These are phyloP conservation scores for Golovinomyces cichoracearum DNA, from an alignment of 2,329 filamentous ascomycete genomes.

Conservation along the genomic window DNA sequence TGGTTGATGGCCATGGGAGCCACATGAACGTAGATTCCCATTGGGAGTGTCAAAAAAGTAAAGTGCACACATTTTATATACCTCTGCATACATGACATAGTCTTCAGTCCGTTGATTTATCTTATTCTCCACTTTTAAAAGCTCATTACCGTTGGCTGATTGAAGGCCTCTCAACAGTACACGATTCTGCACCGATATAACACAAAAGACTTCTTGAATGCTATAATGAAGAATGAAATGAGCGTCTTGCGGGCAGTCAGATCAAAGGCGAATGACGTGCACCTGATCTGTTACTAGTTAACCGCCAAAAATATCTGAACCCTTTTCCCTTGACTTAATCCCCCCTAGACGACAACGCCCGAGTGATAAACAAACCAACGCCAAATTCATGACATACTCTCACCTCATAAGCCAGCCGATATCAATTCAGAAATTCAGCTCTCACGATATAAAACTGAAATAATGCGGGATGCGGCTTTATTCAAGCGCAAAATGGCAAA, in stretches of 20 bases:
- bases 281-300: neutral
- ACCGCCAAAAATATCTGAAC: neutral
- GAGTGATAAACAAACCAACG: neutral
- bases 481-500: neutral
- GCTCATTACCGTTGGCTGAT: neutral
- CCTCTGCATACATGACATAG: neutral
- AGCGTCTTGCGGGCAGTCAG: neutral
- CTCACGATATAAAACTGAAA: neutral
- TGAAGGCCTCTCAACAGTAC: neutral
- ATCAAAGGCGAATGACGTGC: neutral
- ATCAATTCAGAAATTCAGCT: neutral
- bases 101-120: neutral
- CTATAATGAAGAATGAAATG: neutral
- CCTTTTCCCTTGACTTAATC: neutral
- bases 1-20: neutral
- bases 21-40: neutral
- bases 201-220: neutral
- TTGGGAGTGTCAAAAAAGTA: neutral
- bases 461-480: neutral
- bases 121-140: neutral
- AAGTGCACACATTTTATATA: neutral
- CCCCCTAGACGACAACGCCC: neutral
- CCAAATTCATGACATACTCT: neutral
- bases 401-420: neutral
- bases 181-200: neutral